These are phyloP conservation scores for Lentinula sp. DNA, from an alignment of 768 basidiomycete genomes.

Conservation along the genomic window DNA sequence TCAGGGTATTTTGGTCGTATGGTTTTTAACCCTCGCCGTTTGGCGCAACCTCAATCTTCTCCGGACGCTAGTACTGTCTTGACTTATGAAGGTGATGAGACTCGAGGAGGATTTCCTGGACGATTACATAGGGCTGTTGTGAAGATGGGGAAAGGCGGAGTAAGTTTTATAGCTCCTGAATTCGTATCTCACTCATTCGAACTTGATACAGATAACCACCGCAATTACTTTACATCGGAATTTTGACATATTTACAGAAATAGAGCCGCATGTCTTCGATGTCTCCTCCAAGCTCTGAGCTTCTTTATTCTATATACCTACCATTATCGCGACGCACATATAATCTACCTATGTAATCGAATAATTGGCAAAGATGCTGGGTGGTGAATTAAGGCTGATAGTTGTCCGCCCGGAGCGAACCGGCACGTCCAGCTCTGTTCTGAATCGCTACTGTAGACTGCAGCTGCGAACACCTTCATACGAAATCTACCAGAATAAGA, in stretches of 20 bases:
- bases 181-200: background rate
- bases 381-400: no score
- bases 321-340: no score
- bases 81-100: constrained; percentile 69
- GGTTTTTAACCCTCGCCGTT: constrained; percentile 47
- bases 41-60: constrained; percentile 9
- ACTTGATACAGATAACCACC: constrained; percentile 32
- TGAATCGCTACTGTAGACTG: no score
- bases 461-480: no score
- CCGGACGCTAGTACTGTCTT: constrained; percentile 29
- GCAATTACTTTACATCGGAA: constrained; percentile 54
- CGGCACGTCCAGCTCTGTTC: no score
- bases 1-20: constrained; percentile 52
- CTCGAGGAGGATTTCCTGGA: constrained; percentile 52
- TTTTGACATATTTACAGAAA: constrained; percentile 58
- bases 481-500: no score
- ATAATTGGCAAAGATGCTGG: no score
- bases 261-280: constrained; percentile 28
- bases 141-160: constrained; percentile 41
- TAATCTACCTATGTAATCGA: no score
- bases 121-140: constrained; percentile 53
- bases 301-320: no score
- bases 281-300: constrained; percentile 22
- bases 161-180: constrained; percentile 25
- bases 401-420: no score